These are phyloP conservation scores for Clarireedia homoeocarpa DNA, from an alignment of 2,329 filamentous ascomycete genomes.

Conservation along the genomic window DNA sequence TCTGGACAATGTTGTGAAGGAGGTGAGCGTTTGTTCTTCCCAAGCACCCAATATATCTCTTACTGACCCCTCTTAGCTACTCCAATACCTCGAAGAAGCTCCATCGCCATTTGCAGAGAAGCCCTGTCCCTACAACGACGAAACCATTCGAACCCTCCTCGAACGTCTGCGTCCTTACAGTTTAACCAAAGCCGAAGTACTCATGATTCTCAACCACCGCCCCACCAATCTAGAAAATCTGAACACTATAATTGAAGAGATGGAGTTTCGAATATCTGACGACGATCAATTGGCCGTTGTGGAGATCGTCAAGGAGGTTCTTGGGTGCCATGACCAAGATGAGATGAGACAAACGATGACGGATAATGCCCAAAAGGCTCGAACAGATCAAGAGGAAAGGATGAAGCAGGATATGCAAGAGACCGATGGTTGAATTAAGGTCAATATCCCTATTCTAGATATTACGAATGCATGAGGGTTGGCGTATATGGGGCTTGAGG, in stretches of 20 bases:
- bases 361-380: not conserved
- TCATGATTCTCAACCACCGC: slow-evolving; percentile 61
- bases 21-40: slow-evolving; percentile 40
- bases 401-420: slow-evolving; percentile 5
- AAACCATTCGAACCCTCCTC: slow-evolving; percentile 46
- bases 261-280: slow-evolving; percentile 50
- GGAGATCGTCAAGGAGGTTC: slow-evolving; percentile 45
- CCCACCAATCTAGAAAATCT: slow-evolving; percentile 49
- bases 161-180: slow-evolving; percentile 47
- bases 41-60: not conserved
- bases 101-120: slow-evolving; percentile 44
- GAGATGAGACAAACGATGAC: slow-evolving; percentile 25
- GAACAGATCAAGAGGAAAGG: not conserved
- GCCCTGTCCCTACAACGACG: slow-evolving; percentile 38
- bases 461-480: too few species aligned
- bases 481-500: too few species aligned
- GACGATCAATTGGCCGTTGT: slow-evolving; percentile 50
- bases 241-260: slow-evolving; percentile 58
- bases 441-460: too few species aligned
- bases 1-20: slow-evolving; percentile 45
- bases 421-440: not conserved
- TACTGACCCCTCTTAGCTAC: slow-evolving; percentile 37
- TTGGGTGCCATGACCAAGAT: slow-evolving; percentile 37
- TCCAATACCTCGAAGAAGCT: slow-evolving; percentile 49
- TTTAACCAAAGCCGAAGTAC: slow-evolving; percentile 58